Percentiles rank a stretch among this genome's conserved stretches.
Conservation (phyloP, 257 asterid genomes). For the Datura wrightii region DNA sequence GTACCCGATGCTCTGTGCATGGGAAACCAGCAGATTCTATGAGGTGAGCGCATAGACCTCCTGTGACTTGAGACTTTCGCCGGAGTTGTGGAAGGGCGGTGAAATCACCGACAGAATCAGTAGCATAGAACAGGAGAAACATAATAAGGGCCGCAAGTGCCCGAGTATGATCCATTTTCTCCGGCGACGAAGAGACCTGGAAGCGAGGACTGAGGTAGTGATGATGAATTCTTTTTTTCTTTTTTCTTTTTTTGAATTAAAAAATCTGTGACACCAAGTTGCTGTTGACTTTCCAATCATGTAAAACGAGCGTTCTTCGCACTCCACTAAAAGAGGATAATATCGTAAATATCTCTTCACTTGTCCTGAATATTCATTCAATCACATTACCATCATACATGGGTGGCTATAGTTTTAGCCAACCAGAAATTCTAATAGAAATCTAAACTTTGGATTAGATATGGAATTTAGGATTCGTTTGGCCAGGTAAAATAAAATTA, state of each 20-base stretch:
- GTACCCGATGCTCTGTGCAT: slow-evolving; percentile 85
- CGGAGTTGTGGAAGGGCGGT: slow-evolving; percentile 46
- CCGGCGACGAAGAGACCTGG: slow-evolving; percentile 15
- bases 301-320: too few relatives aligned
- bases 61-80: slow-evolving; percentile 47
- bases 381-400: too few relatives aligned
- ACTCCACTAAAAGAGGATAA: too few relatives aligned
- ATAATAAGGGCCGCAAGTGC: slow-evolving; percentile 36
- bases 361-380: too few relatives aligned
- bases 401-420: too few relatives aligned
- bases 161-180: slow-evolving; percentile 31
- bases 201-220: background rate
- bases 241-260: background rate
- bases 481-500: too few relatives aligned
- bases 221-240: background rate
- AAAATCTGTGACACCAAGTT: too few relatives aligned
- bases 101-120: slow-evolving; percentile 42
- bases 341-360: too few relatives aligned
- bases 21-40: slow-evolving; percentile 79
- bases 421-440: too few relatives aligned
- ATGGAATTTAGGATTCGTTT: too few relatives aligned
- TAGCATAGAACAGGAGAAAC: slow-evolving; percentile 45
- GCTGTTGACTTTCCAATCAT: too few relatives aligned
- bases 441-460: too few relatives aligned
- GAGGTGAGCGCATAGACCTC: slow-evolving; percentile 78